Evolutionary conservation across 805 yeast species (phyloP).

Genomic region (Ogataea corticis): DNA sequence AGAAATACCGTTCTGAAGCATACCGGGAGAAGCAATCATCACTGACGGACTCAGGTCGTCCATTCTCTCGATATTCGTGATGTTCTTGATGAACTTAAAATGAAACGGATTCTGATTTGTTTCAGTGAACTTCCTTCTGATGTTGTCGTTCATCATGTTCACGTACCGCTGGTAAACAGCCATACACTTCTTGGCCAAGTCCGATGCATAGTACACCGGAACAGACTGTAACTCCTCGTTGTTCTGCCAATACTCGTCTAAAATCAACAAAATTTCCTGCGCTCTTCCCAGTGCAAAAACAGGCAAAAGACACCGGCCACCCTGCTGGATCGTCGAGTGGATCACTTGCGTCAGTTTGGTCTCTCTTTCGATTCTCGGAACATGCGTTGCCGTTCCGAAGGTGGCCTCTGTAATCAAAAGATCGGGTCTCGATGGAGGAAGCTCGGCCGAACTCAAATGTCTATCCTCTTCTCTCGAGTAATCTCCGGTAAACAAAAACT

Average conservation of each 20-base stretch:
- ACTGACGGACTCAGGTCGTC: conserved; percentile 96
- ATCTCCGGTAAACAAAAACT: conserved; percentile 91
- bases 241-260: conserved; percentile 92
- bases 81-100: conserved; percentile 79
- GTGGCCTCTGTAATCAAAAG: conserved; percentile 92
- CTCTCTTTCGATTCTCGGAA: conserved; percentile 86
- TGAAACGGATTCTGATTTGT: conserved; percentile 87
- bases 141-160: conserved; percentile 94
- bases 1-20: conserved; percentile 95
- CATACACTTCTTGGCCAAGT: conserved; percentile 92
- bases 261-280: conserved; percentile 83
- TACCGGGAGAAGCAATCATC: conserved; percentile 96
- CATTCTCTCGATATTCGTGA: conserved; percentile 76
- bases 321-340: conserved; percentile 79
- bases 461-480: conserved; percentile 95
- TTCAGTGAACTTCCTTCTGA: conserved; percentile 72
- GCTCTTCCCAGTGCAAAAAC: conserved; percentile 97
- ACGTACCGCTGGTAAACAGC: conserved; percentile 96
- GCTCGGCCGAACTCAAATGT: conserved; percentile 92
- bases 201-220: conserved; percentile 88
- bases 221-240: conserved; percentile 80
- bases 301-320: conserved; percentile 90
- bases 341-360: conserved; percentile 75
- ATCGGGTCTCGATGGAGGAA: conserved; percentile 86
- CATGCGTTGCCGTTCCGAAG: conserved; percentile 96